Conservation (phyloP, 2,329 filamentous ascomycete species). For the Trichoderma guizhouense region DNA sequence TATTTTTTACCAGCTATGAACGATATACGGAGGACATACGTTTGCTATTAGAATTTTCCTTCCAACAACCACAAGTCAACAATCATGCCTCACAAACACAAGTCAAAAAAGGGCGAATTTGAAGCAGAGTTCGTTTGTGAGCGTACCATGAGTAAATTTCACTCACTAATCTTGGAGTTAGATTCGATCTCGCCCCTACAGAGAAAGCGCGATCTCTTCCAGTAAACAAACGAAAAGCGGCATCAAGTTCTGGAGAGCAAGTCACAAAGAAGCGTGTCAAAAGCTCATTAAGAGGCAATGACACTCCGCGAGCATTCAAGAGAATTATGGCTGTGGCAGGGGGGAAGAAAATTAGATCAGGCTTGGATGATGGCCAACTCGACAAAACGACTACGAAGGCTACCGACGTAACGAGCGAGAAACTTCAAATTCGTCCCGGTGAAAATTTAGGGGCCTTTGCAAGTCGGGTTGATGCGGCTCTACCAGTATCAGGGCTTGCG, state of each 20-base stretch:
- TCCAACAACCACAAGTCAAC: background rate
- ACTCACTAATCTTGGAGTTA: slow-evolving; percentile 26
- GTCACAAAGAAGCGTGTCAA: slow-evolving; percentile 43
- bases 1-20: background rate
- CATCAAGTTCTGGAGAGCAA: slow-evolving; percentile 34
- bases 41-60: background rate
- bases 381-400: slow-evolving; percentile 24
- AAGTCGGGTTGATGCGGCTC: slow-evolving; percentile 75
- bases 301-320: slow-evolving; percentile 84
- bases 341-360: slow-evolving; percentile 57
- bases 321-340: slow-evolving; percentile 74
- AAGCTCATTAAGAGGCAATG: slow-evolving; percentile 56
- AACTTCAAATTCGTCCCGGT: slow-evolving; percentile 73
- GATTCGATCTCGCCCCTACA: slow-evolving; percentile 49
- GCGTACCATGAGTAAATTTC: background rate
- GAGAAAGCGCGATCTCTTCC: slow-evolving; percentile 52
- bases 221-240: slow-evolving; percentile 28
- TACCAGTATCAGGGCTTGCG: slow-evolving; percentile 71
- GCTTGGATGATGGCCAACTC: slow-evolving; percentile 66
- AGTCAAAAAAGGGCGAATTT: slow-evolving; percentile 57
- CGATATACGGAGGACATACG: background rate
- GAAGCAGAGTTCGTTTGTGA: slow-evolving; percentile 42
- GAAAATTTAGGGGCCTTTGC: slow-evolving; percentile 81
- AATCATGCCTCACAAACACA: slow-evolving; percentile 33
- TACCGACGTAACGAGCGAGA: slow-evolving; percentile 30